phyloP scores from a whole-genome alignment of 1,139 yeast genomes.

The Maudiozyma humilis region DNA sequence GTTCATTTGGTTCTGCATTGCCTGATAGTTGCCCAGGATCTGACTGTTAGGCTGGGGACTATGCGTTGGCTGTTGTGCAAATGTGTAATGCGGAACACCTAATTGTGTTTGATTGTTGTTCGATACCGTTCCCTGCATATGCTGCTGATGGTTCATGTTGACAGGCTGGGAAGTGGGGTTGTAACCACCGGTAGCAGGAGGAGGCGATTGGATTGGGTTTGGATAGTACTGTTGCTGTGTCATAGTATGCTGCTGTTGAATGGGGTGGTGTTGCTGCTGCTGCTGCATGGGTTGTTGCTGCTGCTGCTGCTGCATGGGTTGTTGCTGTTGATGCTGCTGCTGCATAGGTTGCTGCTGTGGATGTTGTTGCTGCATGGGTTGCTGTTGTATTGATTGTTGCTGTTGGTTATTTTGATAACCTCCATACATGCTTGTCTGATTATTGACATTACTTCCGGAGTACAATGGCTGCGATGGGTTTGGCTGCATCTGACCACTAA shows the following conservation, averaged over 20 bases:
- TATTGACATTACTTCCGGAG: neutral
- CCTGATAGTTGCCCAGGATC: slow-evolving; percentile 52
- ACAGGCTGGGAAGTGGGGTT: neutral
- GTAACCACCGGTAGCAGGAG: neutral
- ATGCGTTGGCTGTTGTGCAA: neutral
- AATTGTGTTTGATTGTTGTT: slow-evolving; percentile 1
- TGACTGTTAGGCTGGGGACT: slow-evolving; percentile 24
- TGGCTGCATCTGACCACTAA: neutral
- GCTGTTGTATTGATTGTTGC: slow-evolving; percentile 4
- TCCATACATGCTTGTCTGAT: neutral
- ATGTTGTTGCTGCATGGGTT: slow-evolving; percentile 6
- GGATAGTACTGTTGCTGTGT: slow-evolving; percentile 1
- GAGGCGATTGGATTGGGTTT: slow-evolving; percentile 3
- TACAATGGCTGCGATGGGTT: neutral
- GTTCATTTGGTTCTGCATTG: slow-evolving; percentile 59
- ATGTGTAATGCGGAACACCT: neutral
- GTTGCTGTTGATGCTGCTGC: slow-evolving; percentile 9
- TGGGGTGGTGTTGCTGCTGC: slow-evolving; percentile 1
- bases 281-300: neutral
- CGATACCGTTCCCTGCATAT: neutral
- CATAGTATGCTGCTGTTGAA: no score
- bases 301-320: slow-evolving; percentile 7
- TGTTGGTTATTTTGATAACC: neutral
- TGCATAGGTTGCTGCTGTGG: slow-evolving; percentile 10
- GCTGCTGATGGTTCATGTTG: neutral